Conservation (phyloP, 768 basidiomycete species). For the Serendipita sp. region DNA sequence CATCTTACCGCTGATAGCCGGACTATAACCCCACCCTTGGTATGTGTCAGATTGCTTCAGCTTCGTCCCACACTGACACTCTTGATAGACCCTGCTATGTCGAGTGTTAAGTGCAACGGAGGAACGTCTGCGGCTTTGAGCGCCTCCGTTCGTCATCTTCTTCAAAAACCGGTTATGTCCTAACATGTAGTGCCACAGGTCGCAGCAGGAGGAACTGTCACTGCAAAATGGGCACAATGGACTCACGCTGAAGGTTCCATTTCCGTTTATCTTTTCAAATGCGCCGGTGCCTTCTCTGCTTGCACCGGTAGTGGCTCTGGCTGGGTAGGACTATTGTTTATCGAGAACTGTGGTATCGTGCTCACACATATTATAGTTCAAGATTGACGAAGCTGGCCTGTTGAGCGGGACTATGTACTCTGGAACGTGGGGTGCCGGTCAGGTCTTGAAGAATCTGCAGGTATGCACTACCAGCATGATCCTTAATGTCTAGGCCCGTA, state of each 20-base stretch:
- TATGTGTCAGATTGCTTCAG: not conserved
- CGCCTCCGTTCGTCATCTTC: not conserved
- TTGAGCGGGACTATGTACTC: slow-evolving; percentile 9
- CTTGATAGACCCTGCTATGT: not conserved
- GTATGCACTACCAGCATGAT: no score
- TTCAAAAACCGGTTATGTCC: no score
- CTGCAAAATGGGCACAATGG: slow-evolving; percentile 10
- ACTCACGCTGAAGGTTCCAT: slow-evolving; percentile 10
- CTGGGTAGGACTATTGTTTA: slow-evolving; percentile 6
- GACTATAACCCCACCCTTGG: not conserved
- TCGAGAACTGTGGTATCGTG: not conserved
- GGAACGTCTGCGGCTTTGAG: slow-evolving; percentile 4
- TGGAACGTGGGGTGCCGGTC: slow-evolving; percentile 11
- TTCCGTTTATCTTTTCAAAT: slow-evolving; percentile 6
- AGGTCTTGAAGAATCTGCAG: slow-evolving; percentile 4
- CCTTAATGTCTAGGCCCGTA: no score
- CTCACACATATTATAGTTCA: slow-evolving; percentile 6
- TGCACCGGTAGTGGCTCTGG: not conserved
- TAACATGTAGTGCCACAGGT: no score
- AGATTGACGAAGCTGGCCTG: slow-evolving; percentile 9
- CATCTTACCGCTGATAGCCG: not conserved
- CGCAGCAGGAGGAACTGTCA: slow-evolving; percentile 8
- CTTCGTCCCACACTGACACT: not conserved
- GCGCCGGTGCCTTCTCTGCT: not conserved
- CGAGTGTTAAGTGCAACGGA: slow-evolving; percentile 9